Percentiles rank a stretch among this genome's conserved stretches.
Evolutionary conservation across 116 monocot species (phyloP).

Genomic region (Dioscorea cayenensis): DNA sequence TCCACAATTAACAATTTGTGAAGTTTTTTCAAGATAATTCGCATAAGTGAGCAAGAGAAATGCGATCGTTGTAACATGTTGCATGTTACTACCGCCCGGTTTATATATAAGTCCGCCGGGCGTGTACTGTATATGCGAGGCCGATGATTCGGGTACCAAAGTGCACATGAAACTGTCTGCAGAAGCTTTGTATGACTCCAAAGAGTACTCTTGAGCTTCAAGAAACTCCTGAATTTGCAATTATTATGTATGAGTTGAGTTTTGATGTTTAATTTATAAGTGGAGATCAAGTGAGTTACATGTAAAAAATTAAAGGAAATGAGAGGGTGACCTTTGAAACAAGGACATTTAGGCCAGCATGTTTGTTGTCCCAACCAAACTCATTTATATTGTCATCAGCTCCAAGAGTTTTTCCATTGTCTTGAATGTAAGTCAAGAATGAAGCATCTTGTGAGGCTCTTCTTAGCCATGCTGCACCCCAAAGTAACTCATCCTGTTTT

Average conservation of each 20-base stretch:
- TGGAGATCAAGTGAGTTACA: too few species aligned
- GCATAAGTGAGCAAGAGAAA: constrained; percentile 84
- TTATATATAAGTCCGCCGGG: constrained; percentile 88
- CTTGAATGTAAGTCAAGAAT: constrained; percentile 63
- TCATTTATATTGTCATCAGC: constrained; percentile 73
- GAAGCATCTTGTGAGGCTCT: constrained; percentile 54
- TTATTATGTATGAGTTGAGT: too few species aligned
- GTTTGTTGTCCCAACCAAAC: constrained; percentile 98
- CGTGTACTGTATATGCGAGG: constrained; percentile 60
- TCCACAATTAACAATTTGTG: constrained; percentile 66
- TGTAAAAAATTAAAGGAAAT: too few species aligned
- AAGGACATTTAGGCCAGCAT: constrained; percentile 86
- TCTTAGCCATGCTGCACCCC: constrained; percentile 88
- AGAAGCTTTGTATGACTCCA: constrained; percentile 76
- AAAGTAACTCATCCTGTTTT: constrained; percentile 68
- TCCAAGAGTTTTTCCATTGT: constrained; percentile 72
- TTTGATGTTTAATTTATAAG: too few species aligned
- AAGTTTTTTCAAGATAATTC: constrained; percentile 60
- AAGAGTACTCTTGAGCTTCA: constrained; percentile 45
- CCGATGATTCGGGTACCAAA: constrained; percentile 66
- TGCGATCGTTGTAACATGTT: constrained; percentile 80
- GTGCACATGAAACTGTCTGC: constrained; percentile 94
- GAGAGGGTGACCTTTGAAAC: constrained; percentile 50
- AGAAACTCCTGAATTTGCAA: constrained; percentile 51
- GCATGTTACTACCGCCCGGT: constrained; percentile 96